Evolutionary conservation across 306 rosid genomes (phyloP), one percentile per base, ranked within the genome.

Genomic region (Prunus salicina): DNA sequence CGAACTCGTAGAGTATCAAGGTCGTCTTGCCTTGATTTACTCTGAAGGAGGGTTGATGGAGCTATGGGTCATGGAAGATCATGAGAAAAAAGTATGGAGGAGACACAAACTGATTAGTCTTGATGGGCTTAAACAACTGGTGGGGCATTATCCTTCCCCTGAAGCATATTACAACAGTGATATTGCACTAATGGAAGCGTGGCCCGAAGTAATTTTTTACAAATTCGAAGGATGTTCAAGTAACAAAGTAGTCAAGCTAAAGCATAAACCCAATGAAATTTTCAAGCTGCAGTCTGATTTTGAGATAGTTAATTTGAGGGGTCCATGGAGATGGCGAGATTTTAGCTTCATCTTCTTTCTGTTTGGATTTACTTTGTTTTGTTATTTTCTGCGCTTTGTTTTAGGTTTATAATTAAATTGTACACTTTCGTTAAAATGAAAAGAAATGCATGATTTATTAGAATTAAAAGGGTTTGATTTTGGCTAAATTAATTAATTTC

Each of bases 51-150:
- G 5, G 38, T 38, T 9, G 2, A 74, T 62, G 60, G 58, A 74
- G 4, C 18, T 74, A 2, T 74, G 47, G 30, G 78, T 28, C 5
- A 24, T 52, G 72, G 25, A 52, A 32, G 51, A 72, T 58, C 9
- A 52, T 16, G 13, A 43, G 16, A 52, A 15, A 24, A 78, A 52
- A 38, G 27, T 10, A 8, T 78, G 82, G 77, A 64, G 30, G 55
- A 41, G 64, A 25, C 64, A 2, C 27, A 11, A 1, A 14, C 11
- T 6, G n/a, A 51, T 69, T 2, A 9, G n/a, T 28, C 41, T 30
- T n/a, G 51, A 34, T 34, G 41, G 18, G 7, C 50, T 69, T 25
- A 16, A 2, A 6, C 6, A 25, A 7, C 9, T 22, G 14, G 61
- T 45, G 10, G 20, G 28, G 2, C n/a, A 5, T n/a, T 19, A 19